Conservation (phyloP, 108 stramenopile genomes). For the Cyclotella atomus region DNA sequence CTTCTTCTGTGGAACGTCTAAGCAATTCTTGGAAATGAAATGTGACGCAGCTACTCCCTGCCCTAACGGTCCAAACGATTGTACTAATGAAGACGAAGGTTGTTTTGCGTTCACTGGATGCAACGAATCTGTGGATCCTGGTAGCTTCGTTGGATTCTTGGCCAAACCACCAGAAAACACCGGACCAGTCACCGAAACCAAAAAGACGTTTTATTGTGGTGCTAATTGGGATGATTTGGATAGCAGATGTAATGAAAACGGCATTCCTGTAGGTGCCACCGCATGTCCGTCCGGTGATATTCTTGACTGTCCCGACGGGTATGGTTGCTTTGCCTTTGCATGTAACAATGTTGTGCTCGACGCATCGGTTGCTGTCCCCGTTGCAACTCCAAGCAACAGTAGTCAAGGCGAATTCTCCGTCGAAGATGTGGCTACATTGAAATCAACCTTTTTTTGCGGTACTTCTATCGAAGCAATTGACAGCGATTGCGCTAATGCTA, state of each 20-base stretch:
- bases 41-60: constrained; percentile 52
- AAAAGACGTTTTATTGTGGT: constrained; percentile 35
- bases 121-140: constrained; percentile 43
- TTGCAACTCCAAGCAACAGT: constrained; percentile 6
- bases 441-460: constrained; percentile 47
- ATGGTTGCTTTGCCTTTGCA: constrained; percentile 48
- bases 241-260: constrained; percentile 34
- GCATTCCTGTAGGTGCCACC: constrained; percentile 34
- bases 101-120: constrained; percentile 55
- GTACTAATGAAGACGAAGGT: constrained; percentile 29
- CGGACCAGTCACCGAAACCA: background rate
- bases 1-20: constrained; percentile 46
- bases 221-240: constrained; percentile 41
- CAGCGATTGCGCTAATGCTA: constrained; percentile 40
- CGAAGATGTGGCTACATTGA: constrained; percentile 29
- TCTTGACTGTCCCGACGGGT: constrained; percentile 38
- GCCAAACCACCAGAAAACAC: constrained; percentile 20
- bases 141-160: constrained; percentile 48
- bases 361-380: constrained; percentile 14
- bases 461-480: constrained; percentile 29
- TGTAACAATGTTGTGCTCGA: constrained; percentile 17
- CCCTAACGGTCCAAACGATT: constrained; percentile 48
- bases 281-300: constrained; percentile 50
- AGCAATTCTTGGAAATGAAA: constrained; percentile 51
- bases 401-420: constrained; percentile 17